A percentile compares a stretch with the other conserved stretches of the same genome.
phyloP scores from a whole-genome alignment of 768 basidiomycete species.

The Suillus cothurnatus region DNA sequence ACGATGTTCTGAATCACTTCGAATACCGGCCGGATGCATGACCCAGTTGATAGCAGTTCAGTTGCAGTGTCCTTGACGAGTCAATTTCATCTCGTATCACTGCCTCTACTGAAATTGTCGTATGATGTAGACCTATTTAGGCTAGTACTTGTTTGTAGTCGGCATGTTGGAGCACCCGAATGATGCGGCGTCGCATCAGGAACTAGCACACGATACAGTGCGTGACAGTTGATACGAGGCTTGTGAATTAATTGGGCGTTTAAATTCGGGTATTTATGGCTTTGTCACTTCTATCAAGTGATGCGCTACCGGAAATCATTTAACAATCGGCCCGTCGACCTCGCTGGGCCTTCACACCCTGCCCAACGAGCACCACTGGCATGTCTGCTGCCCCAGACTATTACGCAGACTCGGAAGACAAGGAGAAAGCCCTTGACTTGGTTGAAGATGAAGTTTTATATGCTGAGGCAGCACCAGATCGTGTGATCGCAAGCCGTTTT shows the following conservation, averaged over 20 bases:
- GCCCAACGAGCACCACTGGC: neutral
- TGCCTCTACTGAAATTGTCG: too few relatives aligned
- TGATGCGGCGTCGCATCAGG: too few relatives aligned
- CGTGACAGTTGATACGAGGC: neutral
- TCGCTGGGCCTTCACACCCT: neutral
- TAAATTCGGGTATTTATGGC: neutral
- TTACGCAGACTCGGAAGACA: slow-evolving; percentile 15
- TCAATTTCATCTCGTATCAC: too few relatives aligned
- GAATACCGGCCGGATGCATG: too few relatives aligned
- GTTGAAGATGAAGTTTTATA: neutral
- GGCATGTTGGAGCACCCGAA: too few relatives aligned
- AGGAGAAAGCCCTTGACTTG: slow-evolving; percentile 20
- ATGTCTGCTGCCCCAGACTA: neutral
- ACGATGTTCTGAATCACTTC: too few relatives aligned
- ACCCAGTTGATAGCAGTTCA: too few relatives aligned
- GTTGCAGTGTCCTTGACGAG: too few relatives aligned
- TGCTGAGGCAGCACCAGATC: slow-evolving; percentile 30
- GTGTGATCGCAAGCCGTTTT: slow-evolving; percentile 34
- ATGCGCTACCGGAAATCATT: neutral
- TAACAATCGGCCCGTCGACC: neutral
- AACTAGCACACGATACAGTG: too few relatives aligned
- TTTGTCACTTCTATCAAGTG: neutral
- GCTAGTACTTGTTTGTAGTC: too few relatives aligned
- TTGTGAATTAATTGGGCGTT: neutral
- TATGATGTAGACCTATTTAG: too few relatives aligned